Evolutionary conservation across 306 rosid species (phyloP).

Genomic region (Clitoria ternatea): DNA sequence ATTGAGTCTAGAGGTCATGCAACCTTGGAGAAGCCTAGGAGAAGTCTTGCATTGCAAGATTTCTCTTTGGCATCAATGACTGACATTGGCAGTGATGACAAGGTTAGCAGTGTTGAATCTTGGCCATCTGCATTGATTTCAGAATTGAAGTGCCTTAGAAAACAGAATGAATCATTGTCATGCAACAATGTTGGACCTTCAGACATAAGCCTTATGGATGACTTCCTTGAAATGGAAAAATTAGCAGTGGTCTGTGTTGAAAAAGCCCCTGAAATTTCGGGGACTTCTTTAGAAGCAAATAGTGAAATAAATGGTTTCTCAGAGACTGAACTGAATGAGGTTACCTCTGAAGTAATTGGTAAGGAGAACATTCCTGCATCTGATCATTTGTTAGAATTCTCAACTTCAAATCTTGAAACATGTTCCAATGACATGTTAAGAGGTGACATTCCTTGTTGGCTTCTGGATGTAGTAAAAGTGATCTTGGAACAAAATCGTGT

Average conservation of each 20-base stretch:
- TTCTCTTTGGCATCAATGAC: conserved; percentile 49
- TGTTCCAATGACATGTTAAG: conserved; percentile 20
- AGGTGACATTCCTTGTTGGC: conserved; percentile 51
- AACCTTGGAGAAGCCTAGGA: conserved; percentile 37
- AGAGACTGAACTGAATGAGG: conserved; percentile 28
- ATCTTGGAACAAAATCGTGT: conserved; percentile 43
- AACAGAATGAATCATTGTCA: conserved; percentile 41
- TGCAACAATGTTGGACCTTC: conserved; percentile 48
- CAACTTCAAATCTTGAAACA: conserved; percentile 38
- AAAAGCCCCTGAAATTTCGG: conserved; percentile 32
- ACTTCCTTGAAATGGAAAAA: conserved; percentile 91
- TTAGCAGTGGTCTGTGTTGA: conserved; percentile 67
- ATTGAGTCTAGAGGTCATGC: conserved; percentile 41
- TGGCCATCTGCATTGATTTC: conserved; percentile 74
- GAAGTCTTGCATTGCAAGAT: conserved; percentile 39
- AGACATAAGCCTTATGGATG: conserved; percentile 80
- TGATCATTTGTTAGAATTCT: conserved; percentile 31
- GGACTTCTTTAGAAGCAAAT: conserved; percentile 35
- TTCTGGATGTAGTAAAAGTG: conserved; percentile 44
- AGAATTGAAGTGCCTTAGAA: conserved; percentile 62
- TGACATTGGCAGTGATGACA: conserved; percentile 69
- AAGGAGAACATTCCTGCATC: conserved; percentile 38
- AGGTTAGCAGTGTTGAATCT: conserved; percentile 68
- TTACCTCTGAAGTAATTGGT: conserved; percentile 33
- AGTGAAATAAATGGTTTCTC: conserved; percentile 30